Percentiles rank a stretch among this genome's conserved stretches.
Evolutionary conservation across 441 rosid genomes (phyloP).

Genomic region (Euphorbia schlechtendalii): DNA sequence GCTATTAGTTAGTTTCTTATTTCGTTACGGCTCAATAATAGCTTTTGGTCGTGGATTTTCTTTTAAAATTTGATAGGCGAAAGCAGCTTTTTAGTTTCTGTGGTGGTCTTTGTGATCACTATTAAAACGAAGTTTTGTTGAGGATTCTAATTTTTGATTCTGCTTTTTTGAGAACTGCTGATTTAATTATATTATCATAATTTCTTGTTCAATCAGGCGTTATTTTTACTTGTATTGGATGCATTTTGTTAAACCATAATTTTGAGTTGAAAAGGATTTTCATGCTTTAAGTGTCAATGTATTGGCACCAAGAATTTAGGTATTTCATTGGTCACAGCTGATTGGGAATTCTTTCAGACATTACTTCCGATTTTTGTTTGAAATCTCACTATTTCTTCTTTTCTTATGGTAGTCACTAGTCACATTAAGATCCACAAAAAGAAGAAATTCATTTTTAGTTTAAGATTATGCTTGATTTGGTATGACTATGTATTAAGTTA

Average conservation of each 20-base stretch:
- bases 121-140: not conserved
- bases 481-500: not conserved
- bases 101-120: not conserved
- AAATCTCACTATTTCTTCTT: not conserved
- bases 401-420: not conserved
- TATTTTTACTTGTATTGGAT: not conserved
- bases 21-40: not conserved
- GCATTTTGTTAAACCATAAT: not conserved
- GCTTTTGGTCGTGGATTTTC: not conserved
- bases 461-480: not conserved
- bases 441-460: not conserved
- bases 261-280: not conserved
- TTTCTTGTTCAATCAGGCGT: no score
- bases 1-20: not conserved
- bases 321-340: not conserved
- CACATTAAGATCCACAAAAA: not conserved
- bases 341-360: not conserved
- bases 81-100: not conserved
- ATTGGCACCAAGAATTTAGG: not conserved
- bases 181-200: not conserved
- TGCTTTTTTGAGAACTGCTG: not conserved
- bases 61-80: not conserved
- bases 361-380: not conserved
- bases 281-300: not conserved
- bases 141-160: not conserved